phyloP scores from a whole-genome alignment of 768 basidiomycete genomes.

The Amanita brunnescens region DNA sequence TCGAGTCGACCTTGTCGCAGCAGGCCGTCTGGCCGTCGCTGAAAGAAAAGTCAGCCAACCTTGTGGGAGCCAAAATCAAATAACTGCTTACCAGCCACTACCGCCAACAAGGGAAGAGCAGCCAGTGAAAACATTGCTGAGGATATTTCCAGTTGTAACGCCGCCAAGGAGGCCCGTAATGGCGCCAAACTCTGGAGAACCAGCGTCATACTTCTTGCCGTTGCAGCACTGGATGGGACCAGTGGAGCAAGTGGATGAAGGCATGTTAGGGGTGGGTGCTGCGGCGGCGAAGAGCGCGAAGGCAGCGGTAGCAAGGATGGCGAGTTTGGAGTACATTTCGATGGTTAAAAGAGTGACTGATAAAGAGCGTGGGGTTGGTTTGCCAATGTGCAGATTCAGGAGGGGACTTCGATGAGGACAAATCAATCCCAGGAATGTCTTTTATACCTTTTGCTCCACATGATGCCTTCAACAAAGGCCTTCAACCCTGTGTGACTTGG shows the following conservation, averaged over 20 bases:
- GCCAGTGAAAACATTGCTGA: constrained; percentile 12
- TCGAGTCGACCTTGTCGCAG: constrained; percentile 19
- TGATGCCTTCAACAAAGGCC: not conserved
- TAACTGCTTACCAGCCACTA: constrained; percentile 13
- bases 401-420: not conserved
- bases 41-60: not conserved
- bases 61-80: no score
- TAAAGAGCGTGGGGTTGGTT: not conserved
- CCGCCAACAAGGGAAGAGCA: constrained; percentile 18
- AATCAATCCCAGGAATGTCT: not conserved
- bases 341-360: constrained; percentile 1
- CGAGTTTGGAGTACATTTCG: constrained; percentile 23
- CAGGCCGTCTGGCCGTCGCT: constrained; percentile 16
- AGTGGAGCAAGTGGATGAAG: constrained; percentile 21
- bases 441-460: not conserved
- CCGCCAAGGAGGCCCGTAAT: constrained; percentile 9
- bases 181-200: constrained; percentile 1
- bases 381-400: not conserved
- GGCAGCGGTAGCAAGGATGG: constrained; percentile 15
- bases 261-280: constrained; percentile 13
- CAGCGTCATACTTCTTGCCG: constrained; percentile 4
- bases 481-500: not conserved
- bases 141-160: constrained; percentile 7
- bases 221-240: constrained; percentile 23
- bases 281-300: constrained; percentile 22